Conservation (phyloP, 192 early-diverging fungal genomes). For the Diversispora eburnea region DNA sequence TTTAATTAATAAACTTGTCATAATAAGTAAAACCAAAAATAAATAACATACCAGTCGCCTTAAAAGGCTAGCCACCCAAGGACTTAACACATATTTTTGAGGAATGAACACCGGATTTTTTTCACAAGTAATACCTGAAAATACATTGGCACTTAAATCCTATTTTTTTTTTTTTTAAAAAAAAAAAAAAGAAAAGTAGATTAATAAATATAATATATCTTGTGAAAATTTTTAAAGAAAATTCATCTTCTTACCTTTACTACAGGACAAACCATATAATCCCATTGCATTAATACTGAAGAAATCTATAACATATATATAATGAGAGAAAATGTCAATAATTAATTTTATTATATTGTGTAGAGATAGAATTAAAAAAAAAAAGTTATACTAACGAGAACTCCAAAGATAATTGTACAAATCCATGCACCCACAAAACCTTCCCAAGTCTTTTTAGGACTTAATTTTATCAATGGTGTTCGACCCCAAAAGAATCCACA, state of each 20-base stretch:
- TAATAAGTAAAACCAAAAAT: neutral
- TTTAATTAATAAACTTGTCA: neutral
- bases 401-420: constrained; percentile 84
- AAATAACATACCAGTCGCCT: constrained; percentile 34
- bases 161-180: neutral
- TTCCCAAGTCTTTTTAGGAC: constrained; percentile 98
- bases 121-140: constrained; percentile 50
- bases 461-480: constrained; percentile 83
- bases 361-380: no score
- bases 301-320: constrained; percentile 32
- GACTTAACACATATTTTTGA: constrained; percentile 40
- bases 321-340: no score
- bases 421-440: constrained; percentile 90
- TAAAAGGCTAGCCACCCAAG: constrained; percentile 40
- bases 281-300: constrained; percentile 47
- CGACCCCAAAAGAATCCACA: constrained; percentile 95
- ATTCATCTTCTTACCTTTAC: constrained; percentile 27
- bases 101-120: constrained; percentile 56
- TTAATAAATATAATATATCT: neutral
- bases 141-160: constrained; percentile 49
- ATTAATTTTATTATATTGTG: no score
- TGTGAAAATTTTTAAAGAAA: neutral
- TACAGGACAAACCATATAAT: constrained; percentile 61
- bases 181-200: neutral
- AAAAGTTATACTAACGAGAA: constrained; percentile 48